Base-by-base conservation (phyloP, 2,329 filamentous ascomycete species). In the Colletotrichum nymphaeae region DNA sequence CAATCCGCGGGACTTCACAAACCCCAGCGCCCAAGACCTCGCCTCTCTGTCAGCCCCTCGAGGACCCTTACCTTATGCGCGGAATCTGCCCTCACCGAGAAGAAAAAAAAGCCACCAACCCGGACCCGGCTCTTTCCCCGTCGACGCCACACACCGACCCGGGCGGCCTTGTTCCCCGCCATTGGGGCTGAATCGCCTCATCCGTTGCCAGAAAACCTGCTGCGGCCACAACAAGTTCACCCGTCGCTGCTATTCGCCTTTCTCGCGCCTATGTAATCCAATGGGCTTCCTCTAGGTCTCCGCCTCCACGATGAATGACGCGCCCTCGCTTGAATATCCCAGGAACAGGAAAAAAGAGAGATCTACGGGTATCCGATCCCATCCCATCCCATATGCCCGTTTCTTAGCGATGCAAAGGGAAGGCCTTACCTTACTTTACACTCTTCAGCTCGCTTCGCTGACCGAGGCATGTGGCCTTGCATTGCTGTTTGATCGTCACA, bases 131-230 rank as follows among this genome's bases (percentile, higher is more conserved):
- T 49, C 14, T 53, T 16, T 28, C 28, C 22, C 19, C 16, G 32
- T 35, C 58, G 7, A 46, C 46, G 42, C 42, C 42, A 49, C 42
- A 53, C 66, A 62, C 64, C 35, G 26, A 52, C 8, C 19, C 42
- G 16, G 22, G 12, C 19, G 19, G 14, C 22, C 28, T n/a, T 57
- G 22, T 32, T 26, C 46, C 71, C 60, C 60, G 46, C 70, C 60
- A 49, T 65, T 63, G 71, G 62, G 71, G 71, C 71, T 73, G 67
- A 73, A 71, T 73, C 60, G 67, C 71, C 56, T 66, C 67, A 58
- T 64, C 49, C 7, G 46, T 49, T 64, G 24, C 49, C 62, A 55
- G 35, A 60, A 73, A 62, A 70, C 67, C 67, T 73, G 67, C 67
- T 73, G 60, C 67, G 71, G 60, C 24, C 58, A 26, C 9, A 16